These are phyloP conservation scores for Cladosporium sp. DNA, from an alignment of 2,329 filamentous ascomycete genomes.

Conservation along the genomic window DNA sequence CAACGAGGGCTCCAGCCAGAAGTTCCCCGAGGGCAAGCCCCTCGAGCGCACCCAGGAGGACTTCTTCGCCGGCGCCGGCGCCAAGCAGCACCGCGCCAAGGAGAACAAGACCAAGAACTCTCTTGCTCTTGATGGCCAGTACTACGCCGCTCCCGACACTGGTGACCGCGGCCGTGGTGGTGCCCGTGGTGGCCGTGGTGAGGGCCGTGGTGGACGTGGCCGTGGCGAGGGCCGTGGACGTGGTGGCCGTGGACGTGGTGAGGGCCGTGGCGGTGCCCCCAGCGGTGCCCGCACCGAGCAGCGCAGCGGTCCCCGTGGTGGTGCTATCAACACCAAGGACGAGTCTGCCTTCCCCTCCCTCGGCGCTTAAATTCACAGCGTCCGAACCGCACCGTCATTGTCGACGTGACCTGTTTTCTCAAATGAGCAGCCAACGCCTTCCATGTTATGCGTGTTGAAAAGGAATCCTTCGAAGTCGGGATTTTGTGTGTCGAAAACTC, in stretches of 20 bases:
- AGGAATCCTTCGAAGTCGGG: background rate
- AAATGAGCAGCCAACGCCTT: background rate
- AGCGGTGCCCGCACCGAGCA: slow-evolving; percentile 17
- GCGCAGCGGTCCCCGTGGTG: slow-evolving; percentile 21
- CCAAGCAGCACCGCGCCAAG: slow-evolving; percentile 78
- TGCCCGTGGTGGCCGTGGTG: slow-evolving; percentile 45
- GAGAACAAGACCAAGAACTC: slow-evolving; percentile 89
- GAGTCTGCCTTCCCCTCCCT: slow-evolving; percentile 33
- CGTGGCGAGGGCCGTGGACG: slow-evolving; percentile 33
- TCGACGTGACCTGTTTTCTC: background rate
- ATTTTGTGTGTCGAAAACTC: background rate
- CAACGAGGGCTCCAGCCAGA: slow-evolving; percentile 93
- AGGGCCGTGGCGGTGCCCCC: slow-evolving; percentile 24
- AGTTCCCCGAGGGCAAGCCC: slow-evolving; percentile 83
- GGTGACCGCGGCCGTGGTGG: slow-evolving; percentile 46
- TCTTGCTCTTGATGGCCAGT: slow-evolving; percentile 80
- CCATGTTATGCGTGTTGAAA: slow-evolving; percentile 1
- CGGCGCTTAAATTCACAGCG: slow-evolving; percentile 16
- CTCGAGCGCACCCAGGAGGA: slow-evolving; percentile 55
- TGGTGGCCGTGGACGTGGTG: slow-evolving; percentile 21
- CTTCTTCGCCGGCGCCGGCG: slow-evolving; percentile 69
- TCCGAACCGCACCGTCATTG: background rate
- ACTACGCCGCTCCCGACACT: slow-evolving; percentile 51
- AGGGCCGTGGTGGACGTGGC: slow-evolving; percentile 30
- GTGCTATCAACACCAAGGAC: slow-evolving; percentile 28